Evolutionary conservation across 192 early-diverging fungal species (phyloP), one percentile per base, ranked within the genome.

Genomic region (Gigaspora rosea): DNA sequence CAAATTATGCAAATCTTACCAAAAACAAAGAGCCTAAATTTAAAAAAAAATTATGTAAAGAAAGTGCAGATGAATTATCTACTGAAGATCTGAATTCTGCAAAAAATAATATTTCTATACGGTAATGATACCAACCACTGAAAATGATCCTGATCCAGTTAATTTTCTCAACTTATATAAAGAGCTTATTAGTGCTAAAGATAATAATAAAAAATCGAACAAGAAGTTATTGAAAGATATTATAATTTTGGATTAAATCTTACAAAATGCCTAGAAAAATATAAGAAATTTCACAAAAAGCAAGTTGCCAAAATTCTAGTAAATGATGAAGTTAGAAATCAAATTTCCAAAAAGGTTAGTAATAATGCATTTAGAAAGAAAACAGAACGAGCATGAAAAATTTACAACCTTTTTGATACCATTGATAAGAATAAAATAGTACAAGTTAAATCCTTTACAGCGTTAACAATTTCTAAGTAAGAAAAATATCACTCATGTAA

Each of bases 161-260:
- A 12, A 48, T 74, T 63, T 62, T 63, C 27, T 50, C 4, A 35
- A 8, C 48, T 48, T 63, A 15, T 63, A 62, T 59, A 6, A 22
- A n/a, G 46, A 49, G n/a, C 47, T 61, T 12, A 27, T 16, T 22
- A 41, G 49, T 32, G 46, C 18, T 12, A 46, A 75, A 75, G 16
- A 18, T 48, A 49, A 48, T 8, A 46, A 50, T 49, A 9, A 62
- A 49, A 59, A 13, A 22, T 41, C 20, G 1, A 63, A 49, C 13
- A 63, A 50, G 9, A 63, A 48, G 73, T 50, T 15, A 75, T 75
- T 63, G 1, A 47, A 2, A 10, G 16, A 7, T 62, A 63, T 75
- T 75, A 52, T 33, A 33, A 50, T 32, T 75, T 75, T 75, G 20
- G 46, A 32, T 18, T 48, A 49, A 58, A 27, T 47, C 47, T 75